These are phyloP conservation scores for Vitis hybrid DNA, from an alignment of 177 flowering plant species.

Conservation along the genomic window DNA sequence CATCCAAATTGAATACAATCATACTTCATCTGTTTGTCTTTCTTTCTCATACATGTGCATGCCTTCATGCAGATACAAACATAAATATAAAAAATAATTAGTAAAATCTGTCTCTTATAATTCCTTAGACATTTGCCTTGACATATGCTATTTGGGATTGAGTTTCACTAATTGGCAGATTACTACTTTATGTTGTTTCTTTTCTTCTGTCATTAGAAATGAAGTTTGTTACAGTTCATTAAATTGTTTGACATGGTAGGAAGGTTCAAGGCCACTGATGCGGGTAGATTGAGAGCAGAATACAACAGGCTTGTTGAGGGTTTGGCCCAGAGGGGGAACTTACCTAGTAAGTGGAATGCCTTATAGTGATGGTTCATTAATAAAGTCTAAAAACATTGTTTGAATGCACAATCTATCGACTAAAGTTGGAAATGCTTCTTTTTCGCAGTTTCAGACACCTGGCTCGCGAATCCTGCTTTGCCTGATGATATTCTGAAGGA, in stretches of 20 bases:
- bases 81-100: too few relatives aligned
- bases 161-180: too few relatives aligned
- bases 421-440: background rate
- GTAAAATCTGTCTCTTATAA: too few relatives aligned
- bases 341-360: conserved; percentile 60
- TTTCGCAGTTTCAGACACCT: conserved; percentile 60
- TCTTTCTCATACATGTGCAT: too few relatives aligned
- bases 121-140: too few relatives aligned
- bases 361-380: too few relatives aligned
- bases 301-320: conserved; percentile 97
- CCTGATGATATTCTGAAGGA: conserved; percentile 97
- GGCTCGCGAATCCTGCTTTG: conserved; percentile 94
- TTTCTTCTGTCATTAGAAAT: background rate
- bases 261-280: conserved; percentile 99
- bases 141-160: too few relatives aligned
- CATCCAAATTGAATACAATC: too few relatives aligned
- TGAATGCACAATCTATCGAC: too few relatives aligned
- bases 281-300: conserved; percentile 87
- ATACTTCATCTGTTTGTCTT: too few relatives aligned
- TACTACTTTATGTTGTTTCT: background rate
- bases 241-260: conserved; percentile 70
- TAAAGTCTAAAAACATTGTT: too few relatives aligned
- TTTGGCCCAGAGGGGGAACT: conserved; percentile 84
- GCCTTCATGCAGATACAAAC: too few relatives aligned
- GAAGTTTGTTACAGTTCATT: background rate